These are phyloP conservation scores for Musa itinerans DNA, from an alignment of 176 grass and related monocot species.

Conservation along the genomic window DNA sequence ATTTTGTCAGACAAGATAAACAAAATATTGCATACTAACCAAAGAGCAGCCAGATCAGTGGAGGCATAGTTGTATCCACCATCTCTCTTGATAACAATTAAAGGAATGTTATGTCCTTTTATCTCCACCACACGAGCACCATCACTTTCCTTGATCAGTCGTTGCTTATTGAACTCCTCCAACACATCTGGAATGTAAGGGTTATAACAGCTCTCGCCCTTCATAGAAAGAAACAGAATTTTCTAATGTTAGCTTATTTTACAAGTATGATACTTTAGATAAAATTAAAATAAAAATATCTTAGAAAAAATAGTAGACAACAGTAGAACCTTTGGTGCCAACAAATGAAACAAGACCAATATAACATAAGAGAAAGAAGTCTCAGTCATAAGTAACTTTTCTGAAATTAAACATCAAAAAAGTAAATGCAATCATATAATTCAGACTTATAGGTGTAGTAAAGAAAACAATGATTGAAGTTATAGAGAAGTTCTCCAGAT, in stretches of 20 bases:
- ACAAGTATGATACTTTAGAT: not conserved
- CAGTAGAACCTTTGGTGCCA: not conserved
- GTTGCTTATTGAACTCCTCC: conserved; percentile 45
- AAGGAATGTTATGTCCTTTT: conserved; percentile 68
- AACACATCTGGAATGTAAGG: conserved; percentile 79
- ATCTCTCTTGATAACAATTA: conserved; percentile 91
- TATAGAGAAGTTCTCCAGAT: no score
- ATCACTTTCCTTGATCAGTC: conserved; percentile 66
- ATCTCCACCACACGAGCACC: conserved; percentile 73
- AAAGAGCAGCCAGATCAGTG: conserved; percentile 80
- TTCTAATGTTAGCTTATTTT: conserved; percentile 4
- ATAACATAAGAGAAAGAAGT: no score
- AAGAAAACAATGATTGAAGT: no score
- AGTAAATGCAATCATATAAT: no score
- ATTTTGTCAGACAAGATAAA: not conserved
- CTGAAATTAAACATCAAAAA: no score
- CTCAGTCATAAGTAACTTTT: no score
- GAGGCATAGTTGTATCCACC: conserved; percentile 93
- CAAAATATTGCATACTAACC: conserved; percentile 29
- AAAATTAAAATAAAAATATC: not conserved
- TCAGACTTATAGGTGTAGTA: no score
- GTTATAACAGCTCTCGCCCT: conserved; percentile 98
- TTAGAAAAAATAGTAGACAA: not conserved
- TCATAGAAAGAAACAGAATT: not conserved
- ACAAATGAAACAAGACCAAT: not conserved